Evolutionary conservation across 345 rosid species (phyloP), one percentile per base, ranked within the genome.

Genomic region (Schrenkiella parvula): DNA sequence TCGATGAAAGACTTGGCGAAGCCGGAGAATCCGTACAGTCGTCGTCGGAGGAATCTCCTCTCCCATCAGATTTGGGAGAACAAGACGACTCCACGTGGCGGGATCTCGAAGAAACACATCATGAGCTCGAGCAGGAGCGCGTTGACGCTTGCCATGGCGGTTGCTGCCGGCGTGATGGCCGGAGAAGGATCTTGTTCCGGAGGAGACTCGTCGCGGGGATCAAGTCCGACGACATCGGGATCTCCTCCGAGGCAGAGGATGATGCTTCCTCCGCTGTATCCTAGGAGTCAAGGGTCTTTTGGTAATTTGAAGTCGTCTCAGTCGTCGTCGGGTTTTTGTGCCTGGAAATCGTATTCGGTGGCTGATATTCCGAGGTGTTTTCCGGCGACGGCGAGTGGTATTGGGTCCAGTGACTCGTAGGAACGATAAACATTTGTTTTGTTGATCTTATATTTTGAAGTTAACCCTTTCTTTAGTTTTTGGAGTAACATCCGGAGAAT

Each of bases 81-180:
- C 71, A 70, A 70, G 28, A 75, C 74, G 17, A 77, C 67, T 13
- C 80, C 75, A 28, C 80, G 80, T 53, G 84, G 80, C 13, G 84
- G 90, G 13, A 90, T 88, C 66, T 82, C 91, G 0, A 91, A 87
- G 80, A 80, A 89, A 53, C 80, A 86, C 0, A 73, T 89, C 52
- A 70, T 70, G 23, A 80, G 80, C 44, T 71, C 90, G 1, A 88
- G 95, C 75, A 72, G 75, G 53, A 91, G 97, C 68, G 79, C 90
- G 0, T 64, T 93, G 75, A 89, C 96, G 12, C 75, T 93, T 0
- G 95, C 95, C 0, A 84, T 93, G 41, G 93, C 89, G 15, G 78
- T 89, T 88, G 80, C 87, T 50, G 70, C 70, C 9, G 85, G 90
- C 2, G 88, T 86, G 11, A 73, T 88, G 92, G 73, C 81, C 73